These are phyloP conservation scores for Cryphonectria carpinicola DNA, from an alignment of 2,329 filamentous ascomycete species.

Conservation along the genomic window DNA sequence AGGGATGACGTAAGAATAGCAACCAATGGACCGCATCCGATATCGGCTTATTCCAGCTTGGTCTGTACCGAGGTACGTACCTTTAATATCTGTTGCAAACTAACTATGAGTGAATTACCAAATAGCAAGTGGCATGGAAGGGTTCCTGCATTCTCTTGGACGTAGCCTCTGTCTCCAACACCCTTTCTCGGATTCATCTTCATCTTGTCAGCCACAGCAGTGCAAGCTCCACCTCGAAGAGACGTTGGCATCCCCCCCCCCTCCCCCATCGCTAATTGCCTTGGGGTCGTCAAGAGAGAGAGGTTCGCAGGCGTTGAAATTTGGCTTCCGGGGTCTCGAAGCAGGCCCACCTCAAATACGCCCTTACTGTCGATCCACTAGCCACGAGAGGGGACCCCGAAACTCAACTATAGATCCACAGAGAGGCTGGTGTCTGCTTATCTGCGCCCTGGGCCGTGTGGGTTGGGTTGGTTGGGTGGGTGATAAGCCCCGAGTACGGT, in stretches of 20 bases:
- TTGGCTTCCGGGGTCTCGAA: slow-evolving; percentile 1
- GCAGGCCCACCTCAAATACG: neutral
- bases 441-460: slow-evolving; percentile 12
- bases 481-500: slow-evolving; percentile 16
- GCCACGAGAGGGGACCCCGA: slow-evolving; percentile 27
- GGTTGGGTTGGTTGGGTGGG: neutral
- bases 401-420: slow-evolving; percentile 15
- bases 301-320: neutral
- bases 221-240: neutral
- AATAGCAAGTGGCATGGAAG: neutral
- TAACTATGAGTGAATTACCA: neutral
- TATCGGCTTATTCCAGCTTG: slow-evolving; percentile 15
- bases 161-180: neutral
- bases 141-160: neutral
- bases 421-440: slow-evolving; percentile 13
- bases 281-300: neutral
- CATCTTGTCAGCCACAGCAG: neutral
- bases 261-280: neutral
- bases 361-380: slow-evolving; percentile 16
- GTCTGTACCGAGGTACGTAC: neutral
- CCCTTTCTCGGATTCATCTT: neutral
- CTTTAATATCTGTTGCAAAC: neutral
- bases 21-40: slow-evolving; percentile 12
- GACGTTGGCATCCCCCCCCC: neutral
- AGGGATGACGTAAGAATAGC: slow-evolving; percentile 24